Evolutionary conservation across 139 green algal species (phyloP).

Genomic region (Auxenochlorella pyrenoidosa): DNA sequence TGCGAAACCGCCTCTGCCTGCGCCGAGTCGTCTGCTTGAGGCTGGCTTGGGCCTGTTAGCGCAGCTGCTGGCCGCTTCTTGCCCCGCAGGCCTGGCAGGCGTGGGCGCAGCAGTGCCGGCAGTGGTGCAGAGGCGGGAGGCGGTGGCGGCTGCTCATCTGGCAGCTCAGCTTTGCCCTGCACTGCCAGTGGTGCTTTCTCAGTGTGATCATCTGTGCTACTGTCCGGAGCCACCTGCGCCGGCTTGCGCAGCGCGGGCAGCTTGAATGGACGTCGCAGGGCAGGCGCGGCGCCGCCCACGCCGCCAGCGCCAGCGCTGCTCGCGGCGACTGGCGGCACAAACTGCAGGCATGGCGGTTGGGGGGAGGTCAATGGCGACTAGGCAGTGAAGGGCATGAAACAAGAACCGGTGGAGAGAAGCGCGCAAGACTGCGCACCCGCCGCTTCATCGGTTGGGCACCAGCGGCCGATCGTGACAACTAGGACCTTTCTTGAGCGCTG

Average conservation of each 20-base stretch:
- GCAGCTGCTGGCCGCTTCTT: constrained; percentile 4
- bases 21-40: neutral
- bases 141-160: neutral
- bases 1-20: neutral
- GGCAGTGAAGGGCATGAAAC: neutral
- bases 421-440: neutral
- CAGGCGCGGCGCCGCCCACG: neutral
- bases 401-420: neutral
- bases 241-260: constrained; percentile 6
- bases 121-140: neutral
- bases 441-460: no score
- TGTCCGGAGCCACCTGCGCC: neutral
- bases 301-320: neutral
- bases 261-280: neutral
- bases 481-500: no score
- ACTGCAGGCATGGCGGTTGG: constrained; percentile 9
- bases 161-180: neutral
- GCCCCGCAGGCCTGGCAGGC: neutral
- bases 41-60: neutral
- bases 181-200: neutral
- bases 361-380: no score
- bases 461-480: no score
- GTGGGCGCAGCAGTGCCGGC: neutral
- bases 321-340: neutral
- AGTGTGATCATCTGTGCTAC: neutral